Evolutionary conservation across 441 rosid genomes (phyloP).

Genomic region (Manihot esculenta): DNA sequence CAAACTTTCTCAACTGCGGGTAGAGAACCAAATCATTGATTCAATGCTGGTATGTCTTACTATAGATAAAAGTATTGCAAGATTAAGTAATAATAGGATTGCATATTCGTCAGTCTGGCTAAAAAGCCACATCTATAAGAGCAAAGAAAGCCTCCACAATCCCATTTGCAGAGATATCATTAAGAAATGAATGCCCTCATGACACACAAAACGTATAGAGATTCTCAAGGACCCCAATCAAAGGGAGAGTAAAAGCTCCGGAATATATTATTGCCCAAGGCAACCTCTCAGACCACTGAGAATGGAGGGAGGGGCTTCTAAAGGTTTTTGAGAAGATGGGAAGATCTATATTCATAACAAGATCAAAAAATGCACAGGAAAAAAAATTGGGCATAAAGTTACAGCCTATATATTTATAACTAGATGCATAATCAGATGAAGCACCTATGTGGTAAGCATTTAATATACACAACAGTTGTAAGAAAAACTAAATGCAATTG

Average conservation of each 20-base stretch:
- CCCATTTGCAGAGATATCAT: background rate
- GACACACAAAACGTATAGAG: background rate
- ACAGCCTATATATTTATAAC: background rate
- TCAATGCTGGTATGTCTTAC: background rate
- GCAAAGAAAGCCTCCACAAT: background rate
- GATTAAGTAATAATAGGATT: background rate
- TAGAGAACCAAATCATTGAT: background rate
- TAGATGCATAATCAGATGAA: background rate
- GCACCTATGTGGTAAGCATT: background rate
- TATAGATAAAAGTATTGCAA: background rate
- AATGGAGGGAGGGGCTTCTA: background rate
- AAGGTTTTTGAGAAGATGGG: background rate
- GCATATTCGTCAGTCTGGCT: background rate
- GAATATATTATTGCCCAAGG: background rate
- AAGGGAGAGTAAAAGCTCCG: background rate
- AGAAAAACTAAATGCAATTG: no score
- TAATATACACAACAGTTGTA: no score
- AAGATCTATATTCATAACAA: no score
- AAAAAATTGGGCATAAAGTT: background rate
- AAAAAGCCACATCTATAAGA: background rate
- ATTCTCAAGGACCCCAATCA: background rate
- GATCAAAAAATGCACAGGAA: background rate
- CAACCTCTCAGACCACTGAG: background rate
- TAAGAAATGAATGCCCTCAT: background rate
- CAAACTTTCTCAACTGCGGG: background rate